phyloP scores from a whole-genome alignment of 306 rosid species.

The Cucumis melo region DNA sequence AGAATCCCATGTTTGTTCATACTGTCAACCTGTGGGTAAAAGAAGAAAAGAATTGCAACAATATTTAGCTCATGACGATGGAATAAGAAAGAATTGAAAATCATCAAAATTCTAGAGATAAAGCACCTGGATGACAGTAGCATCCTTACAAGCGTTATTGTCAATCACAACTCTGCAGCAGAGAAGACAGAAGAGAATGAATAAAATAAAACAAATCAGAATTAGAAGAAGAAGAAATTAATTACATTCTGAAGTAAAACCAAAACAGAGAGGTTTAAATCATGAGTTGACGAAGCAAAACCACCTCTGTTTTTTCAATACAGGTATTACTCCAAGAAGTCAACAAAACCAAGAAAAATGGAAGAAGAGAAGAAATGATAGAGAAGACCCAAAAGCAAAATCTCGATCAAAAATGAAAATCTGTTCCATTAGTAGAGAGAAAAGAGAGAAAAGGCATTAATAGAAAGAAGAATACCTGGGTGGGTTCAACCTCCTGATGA shows the following conservation, averaged over 20 bases:
- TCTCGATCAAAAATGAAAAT: background rate
- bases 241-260: background rate
- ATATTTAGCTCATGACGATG: background rate
- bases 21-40: conserved; percentile 57
- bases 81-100: background rate
- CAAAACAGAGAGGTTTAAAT: background rate
- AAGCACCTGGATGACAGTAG: conserved; percentile 71
- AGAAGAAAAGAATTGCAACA: background rate
- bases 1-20: conserved; percentile 88
- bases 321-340: background rate
- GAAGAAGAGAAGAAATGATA: background rate
- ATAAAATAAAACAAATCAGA: conserved; percentile 8
- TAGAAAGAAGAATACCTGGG: conserved; percentile 25
- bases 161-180: conserved; percentile 86
- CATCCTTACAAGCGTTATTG: conserved; percentile 55
- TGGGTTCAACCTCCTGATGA: conserved; percentile 52
- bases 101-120: background rate
- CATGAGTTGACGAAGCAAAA: background rate
- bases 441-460: background rate
- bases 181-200: background rate
- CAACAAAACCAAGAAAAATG: background rate
- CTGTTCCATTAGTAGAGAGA: background rate
- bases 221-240: background rate
- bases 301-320: background rate
- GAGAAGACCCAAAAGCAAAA: background rate